These are phyloP conservation scores for Vitis rotundifolia DNA, from an alignment of 164 flowering plant species.

Conservation along the genomic window DNA sequence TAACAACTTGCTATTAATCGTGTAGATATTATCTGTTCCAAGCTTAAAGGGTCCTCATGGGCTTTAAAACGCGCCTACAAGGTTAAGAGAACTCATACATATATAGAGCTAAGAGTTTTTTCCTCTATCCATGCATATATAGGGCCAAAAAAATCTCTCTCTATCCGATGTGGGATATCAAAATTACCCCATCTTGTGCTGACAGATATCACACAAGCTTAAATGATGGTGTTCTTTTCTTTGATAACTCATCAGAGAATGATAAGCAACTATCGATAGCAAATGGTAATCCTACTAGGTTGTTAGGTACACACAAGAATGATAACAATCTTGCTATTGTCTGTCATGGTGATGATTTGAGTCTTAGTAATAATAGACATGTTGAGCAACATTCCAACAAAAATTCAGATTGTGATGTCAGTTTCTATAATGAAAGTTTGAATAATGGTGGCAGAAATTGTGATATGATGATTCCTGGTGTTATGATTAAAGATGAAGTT, in stretches of 20 bases:
- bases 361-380: neutral
- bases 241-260: conserved; percentile 40
- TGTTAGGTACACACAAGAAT: conserved; percentile 24
- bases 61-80: too few relatives aligned
- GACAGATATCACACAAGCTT: too few relatives aligned
- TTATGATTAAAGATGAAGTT: conserved; percentile 50
- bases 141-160: too few relatives aligned
- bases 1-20: too few relatives aligned
- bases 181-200: too few relatives aligned
- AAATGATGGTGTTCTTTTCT: conserved; percentile 89
- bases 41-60: too few relatives aligned
- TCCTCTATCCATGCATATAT: too few relatives aligned
- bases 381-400: neutral
- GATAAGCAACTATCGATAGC: conserved; percentile 18
- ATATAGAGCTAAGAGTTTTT: too few relatives aligned
- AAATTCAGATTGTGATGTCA: conserved; percentile 6
- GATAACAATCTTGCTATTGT: conserved; percentile 38
- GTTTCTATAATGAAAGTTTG: conserved; percentile 4
- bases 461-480: conserved; percentile 57
- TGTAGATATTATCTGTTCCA: too few relatives aligned
- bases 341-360: conserved; percentile 16
- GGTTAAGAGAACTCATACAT: too few relatives aligned
- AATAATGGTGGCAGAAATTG: conserved; percentile 13
- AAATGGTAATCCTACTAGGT: conserved; percentile 14
- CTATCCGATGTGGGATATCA: too few relatives aligned